A percentile compares a stretch with the other conserved stretches of the same genome.
These are phyloP conservation scores for Pholiota adiposa DNA, from an alignment of 1,284 basidiomycete genomes.

Conservation along the genomic window DNA sequence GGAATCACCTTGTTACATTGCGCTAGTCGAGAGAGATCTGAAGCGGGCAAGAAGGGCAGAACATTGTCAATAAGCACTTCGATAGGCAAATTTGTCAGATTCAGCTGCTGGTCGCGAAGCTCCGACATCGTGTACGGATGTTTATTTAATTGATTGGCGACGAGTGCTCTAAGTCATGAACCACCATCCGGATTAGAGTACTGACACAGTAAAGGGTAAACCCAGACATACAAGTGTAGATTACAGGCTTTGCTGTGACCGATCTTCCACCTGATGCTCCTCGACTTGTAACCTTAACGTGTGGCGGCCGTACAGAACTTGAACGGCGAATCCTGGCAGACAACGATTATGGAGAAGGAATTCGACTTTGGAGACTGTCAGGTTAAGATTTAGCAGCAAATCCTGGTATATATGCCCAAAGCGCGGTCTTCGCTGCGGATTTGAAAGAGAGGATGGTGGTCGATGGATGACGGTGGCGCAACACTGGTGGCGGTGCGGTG, in stretches of 20 bases:
- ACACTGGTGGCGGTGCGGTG: background rate
- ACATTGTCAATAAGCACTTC: constrained; percentile 80
- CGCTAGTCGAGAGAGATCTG: constrained; percentile 63
- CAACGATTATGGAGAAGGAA: background rate
- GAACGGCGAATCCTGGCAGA: background rate
- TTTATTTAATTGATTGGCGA: too few species aligned
- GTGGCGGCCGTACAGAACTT: background rate
- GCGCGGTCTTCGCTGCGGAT: background rate
- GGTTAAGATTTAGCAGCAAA: background rate
- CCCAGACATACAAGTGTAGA: background rate
- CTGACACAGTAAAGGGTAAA: background rate
- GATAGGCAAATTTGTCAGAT: constrained; percentile 59
- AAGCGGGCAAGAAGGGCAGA: constrained; percentile 60
- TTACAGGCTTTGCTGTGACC: background rate
- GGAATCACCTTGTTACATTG: constrained; percentile 52
- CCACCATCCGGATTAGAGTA: background rate
- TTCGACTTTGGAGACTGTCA: background rate
- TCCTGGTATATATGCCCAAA: background rate
- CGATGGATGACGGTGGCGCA: background rate
- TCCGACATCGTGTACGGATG: background rate
- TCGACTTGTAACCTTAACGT: background rate
- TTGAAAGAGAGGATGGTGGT: background rate
- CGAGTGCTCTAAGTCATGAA: too few species aligned
- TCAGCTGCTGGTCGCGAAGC: constrained; percentile 18
- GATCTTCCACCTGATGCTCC: background rate